phyloP scores from a whole-genome alignment of 2,329 filamentous ascomycete species.

The Achaetomium macrosporum region DNA sequence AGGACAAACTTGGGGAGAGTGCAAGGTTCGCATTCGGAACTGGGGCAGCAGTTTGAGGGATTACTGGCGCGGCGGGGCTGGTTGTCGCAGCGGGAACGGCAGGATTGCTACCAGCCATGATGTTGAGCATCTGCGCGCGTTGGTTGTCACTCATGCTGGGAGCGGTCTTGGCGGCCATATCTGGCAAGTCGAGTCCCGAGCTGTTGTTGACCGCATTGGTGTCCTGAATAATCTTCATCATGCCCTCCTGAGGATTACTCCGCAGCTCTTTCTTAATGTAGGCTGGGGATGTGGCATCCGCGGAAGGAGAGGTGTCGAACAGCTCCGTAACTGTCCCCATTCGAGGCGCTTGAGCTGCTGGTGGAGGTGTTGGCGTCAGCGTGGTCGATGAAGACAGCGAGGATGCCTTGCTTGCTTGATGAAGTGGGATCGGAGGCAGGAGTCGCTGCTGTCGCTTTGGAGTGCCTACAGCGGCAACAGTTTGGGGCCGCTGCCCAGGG shows the following conservation, averaged over 20 bases:
- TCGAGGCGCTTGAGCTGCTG: conserved; percentile 35
- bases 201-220: conserved; percentile 50
- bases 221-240: conserved; percentile 62
- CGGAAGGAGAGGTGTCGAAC: conserved; percentile 43
- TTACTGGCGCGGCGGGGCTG: conserved; percentile 14
- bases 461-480: conserved; percentile 35
- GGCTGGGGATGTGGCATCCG: conserved; percentile 41
- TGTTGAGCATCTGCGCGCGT: conserved; percentile 51
- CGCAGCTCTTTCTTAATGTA: conserved; percentile 52
- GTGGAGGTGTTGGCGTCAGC: conserved; percentile 27
- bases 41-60: conserved; percentile 9
- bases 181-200: conserved; percentile 46
- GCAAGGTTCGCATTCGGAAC: conserved; percentile 15
- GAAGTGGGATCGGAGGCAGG: conserved; percentile 47
- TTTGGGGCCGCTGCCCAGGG: conserved; percentile 34
- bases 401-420: conserved; percentile 27
- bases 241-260: conserved; percentile 52
- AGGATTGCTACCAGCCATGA: conserved; percentile 48
- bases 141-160: conserved; percentile 52
- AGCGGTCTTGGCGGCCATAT: conserved; percentile 51
- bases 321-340: conserved; percentile 57
- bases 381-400: conserved; percentile 28
- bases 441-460: conserved; percentile 49
- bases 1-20: conserved; percentile 44
- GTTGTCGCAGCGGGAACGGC: conserved; percentile 23